Evolutionary conservation across 495 filamentous ascomycete species (phyloP).

Genomic region (Podospora pseudoanserina): DNA sequence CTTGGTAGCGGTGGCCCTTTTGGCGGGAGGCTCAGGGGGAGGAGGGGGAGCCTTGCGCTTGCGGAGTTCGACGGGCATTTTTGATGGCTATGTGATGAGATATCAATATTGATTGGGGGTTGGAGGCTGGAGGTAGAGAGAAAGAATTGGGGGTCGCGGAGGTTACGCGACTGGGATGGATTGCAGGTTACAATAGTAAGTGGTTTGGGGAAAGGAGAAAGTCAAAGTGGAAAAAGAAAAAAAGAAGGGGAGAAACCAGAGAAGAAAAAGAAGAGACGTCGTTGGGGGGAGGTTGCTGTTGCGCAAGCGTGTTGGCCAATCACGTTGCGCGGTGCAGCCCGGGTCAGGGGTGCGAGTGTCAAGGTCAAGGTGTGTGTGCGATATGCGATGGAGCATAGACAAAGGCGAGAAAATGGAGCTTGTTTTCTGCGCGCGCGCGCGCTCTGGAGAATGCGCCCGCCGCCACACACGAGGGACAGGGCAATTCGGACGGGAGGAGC

Average conservation of each 20-base stretch:
- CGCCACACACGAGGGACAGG: neutral
- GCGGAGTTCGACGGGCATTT: constrained; percentile 61
- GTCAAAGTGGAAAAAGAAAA: constrained; percentile 2
- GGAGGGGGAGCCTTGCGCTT: constrained; percentile 69
- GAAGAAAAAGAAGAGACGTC: constrained; percentile 21
- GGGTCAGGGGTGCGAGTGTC: neutral
- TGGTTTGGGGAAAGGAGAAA: constrained; percentile 5
- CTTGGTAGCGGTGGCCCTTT: constrained; percentile 46
- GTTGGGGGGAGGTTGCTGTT: constrained; percentile 36
- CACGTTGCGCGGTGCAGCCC: constrained; percentile 17
- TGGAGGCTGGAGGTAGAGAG: neutral
- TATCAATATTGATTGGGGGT: neutral
- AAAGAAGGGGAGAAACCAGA: constrained; percentile 10
- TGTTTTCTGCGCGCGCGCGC: neutral
- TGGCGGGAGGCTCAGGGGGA: constrained; percentile 51
- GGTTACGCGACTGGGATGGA: constrained; percentile 13
- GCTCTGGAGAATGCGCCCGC: neutral
- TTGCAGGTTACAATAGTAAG: constrained; percentile 1
- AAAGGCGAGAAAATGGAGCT: neutral
- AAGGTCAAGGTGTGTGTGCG: neutral
- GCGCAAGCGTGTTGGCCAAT: constrained; percentile 32
- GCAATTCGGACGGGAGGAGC: neutral
- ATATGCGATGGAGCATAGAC: neutral
- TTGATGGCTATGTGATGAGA: constrained; percentile 3
- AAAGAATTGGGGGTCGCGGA: constrained; percentile 11